Evolutionary conservation across 2,329 filamentous ascomycete species (phyloP), one percentile per base, ranked within the genome.

Genomic region (Daldinia eschscholtzii): DNA sequence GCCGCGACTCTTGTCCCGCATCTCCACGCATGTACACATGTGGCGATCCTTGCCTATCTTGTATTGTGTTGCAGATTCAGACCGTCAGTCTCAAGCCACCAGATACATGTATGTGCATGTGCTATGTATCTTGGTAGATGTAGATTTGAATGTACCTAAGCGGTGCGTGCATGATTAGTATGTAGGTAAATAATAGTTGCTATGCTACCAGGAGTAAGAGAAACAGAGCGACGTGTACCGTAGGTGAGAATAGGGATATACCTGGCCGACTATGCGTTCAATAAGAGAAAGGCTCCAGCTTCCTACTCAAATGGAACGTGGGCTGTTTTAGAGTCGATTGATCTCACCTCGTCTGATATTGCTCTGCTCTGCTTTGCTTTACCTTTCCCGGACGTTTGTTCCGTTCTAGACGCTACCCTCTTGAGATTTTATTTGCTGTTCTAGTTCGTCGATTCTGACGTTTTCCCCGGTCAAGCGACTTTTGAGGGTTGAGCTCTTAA

Each of bases 271-370:
- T 28, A 28, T 20, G 28, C 12, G 30, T 53, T 35, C 33, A 33
- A 37, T 35, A 37, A 37, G 28, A 53, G 13, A 35, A 42, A 39
- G 35, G 13, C 30, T 20, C 15, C 20, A 33, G 26, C 39, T 57
- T 48, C 57, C 64, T 46, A 61, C 63, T 61, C 26, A 61, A 60
- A 63, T 62, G 65, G 61, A 70, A 70, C 68, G 60, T 66, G 60
- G 50, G 61, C 53, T 65, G 65, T 70, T 70, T 70, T 70, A 55
- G 33, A 65, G 65, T 70, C 48, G 62, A 70, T 63, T 65, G 61
- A 70, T 65, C 65, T 57, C 42, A 58, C 58, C 60, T 65, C 41
- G 53, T 60, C 64, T 53, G 61, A 62, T 64, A 59, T 64, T 55
- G 41, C 44, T 59, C 37, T 46, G 10, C 57, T 59, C 2, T 23